phyloP scores from a whole-genome alignment of 768 basidiomycete species.

The Scleroderma citrinum region DNA sequence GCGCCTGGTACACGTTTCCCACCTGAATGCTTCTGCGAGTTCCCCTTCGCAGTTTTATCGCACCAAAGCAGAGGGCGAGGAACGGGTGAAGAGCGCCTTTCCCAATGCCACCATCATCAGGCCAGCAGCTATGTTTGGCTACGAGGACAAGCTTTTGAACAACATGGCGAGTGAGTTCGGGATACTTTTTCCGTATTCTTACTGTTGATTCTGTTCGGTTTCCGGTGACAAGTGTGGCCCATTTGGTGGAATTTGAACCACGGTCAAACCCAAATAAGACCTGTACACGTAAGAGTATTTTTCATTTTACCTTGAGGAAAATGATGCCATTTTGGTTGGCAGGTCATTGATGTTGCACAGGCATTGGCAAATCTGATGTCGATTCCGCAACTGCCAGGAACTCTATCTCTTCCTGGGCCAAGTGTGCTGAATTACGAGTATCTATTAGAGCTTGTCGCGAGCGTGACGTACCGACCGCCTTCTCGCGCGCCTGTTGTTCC shows the following conservation, averaged over 20 bases:
- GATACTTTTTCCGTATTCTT: slow-evolving; percentile 5
- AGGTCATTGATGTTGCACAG: slow-evolving; percentile 94
- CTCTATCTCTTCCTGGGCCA: slow-evolving; percentile 83
- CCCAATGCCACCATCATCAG: slow-evolving; percentile 83
- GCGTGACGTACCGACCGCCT: slow-evolving; percentile 72
- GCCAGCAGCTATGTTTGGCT: slow-evolving; percentile 84
- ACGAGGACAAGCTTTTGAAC: slow-evolving; percentile 90
- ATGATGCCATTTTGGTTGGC: slow-evolving; percentile 11
- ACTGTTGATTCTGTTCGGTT: slow-evolving; percentile 9
- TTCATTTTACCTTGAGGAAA: slow-evolving; percentile 13
- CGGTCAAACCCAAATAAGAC: slow-evolving; percentile 80
- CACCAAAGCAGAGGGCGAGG: slow-evolving; percentile 87
- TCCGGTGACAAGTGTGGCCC: slow-evolving; percentile 62
- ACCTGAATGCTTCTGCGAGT: slow-evolving; percentile 78
- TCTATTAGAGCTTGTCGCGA: slow-evolving; percentile 69
- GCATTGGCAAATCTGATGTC: slow-evolving; percentile 75
- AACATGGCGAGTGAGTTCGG: slow-evolving; percentile 76
- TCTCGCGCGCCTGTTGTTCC: slow-evolving; percentile 73
- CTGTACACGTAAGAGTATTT: slow-evolving; percentile 69
- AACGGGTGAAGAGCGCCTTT: slow-evolving; percentile 77
- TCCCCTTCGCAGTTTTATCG: slow-evolving; percentile 83
- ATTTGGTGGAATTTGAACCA: slow-evolving; percentile 93
- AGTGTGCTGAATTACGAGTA: slow-evolving; percentile 80
- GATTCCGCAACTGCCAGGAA: slow-evolving; percentile 56
- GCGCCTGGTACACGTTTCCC: slow-evolving; percentile 90